Conservation (phyloP, 179 eudicot species). For the Vitellaria paradoxa region DNA sequence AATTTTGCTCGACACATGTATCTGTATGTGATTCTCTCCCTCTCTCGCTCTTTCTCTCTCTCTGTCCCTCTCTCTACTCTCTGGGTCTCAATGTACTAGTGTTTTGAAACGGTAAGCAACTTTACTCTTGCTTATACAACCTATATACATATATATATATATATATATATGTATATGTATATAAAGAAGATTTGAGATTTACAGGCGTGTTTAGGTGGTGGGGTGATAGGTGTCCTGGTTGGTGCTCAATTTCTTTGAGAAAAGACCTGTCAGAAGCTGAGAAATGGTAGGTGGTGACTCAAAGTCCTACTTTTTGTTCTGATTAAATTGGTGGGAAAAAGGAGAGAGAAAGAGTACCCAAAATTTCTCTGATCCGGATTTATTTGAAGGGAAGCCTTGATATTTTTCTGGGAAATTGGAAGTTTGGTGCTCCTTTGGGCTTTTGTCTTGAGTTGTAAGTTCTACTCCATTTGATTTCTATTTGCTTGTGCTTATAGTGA, state of each 20-base stretch:
- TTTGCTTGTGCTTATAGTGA: neutral
- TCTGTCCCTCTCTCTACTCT: neutral
- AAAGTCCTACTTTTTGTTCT: neutral
- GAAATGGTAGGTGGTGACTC: too few relatives aligned
- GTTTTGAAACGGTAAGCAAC: slow-evolving; percentile 13
- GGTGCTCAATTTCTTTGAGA: neutral
- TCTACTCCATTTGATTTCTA: neutral
- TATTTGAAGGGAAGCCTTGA: neutral
- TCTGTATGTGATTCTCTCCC: neutral
- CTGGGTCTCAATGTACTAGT: neutral
- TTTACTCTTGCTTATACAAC: neutral
- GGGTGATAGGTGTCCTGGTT: neutral
- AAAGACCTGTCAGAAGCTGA: too few relatives aligned
- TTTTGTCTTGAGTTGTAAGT: slow-evolving; percentile 1
- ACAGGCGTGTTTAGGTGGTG: slow-evolving; percentile 4
- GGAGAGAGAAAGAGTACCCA: neutral
- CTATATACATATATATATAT: neutral
- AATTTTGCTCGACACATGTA: neutral
- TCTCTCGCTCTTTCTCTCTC: neutral
- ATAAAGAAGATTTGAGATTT: too few relatives aligned
- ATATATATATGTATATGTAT: neutral
- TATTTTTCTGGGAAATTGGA: neutral
- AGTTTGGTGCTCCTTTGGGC: neutral
- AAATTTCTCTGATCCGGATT: slow-evolving; percentile 11
- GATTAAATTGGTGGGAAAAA: neutral